Evolutionary conservation across 176 grass and related monocot genomes (phyloP), one percentile per base, ranked within the genome.

Genomic region (Rhipidocladum racemiflorum): DNA sequence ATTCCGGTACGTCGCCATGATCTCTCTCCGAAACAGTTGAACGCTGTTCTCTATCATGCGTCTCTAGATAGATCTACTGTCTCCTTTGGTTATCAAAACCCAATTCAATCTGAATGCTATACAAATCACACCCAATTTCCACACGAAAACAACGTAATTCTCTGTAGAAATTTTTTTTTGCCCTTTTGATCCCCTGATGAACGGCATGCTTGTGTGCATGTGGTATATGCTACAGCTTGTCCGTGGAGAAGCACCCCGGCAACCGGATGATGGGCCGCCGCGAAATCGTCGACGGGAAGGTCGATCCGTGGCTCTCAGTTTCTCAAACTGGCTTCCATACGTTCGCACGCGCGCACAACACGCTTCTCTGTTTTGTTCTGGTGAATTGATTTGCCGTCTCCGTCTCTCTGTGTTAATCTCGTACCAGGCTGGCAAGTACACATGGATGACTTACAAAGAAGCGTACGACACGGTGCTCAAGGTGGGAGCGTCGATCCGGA

Each of bases 381-480:
- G 15, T 61, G 18, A 28, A 71, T 66, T 78, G 27, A 70, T 83
- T 46, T 74, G 32, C 15, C n/a, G 43, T 72, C 70, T 78, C 36
- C 76, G 61, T 82, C 20, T 68, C 20, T 68, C 49, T 32, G 35
- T 77, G 57, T 38, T 34, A 17, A 81, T 77, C 18, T 83, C 60
- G 30, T 75, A 24, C 65, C 67, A 94, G 92, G 86, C 86, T 83
- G 89, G 89, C 72, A 32, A 86, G 64, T 98, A 95, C 88, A 92
- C 85, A 20, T 98, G 96, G 96, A 48, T 85, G 68, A 98, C 90
- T 40, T 98, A 98, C 72, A 92, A 91, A 78, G 85, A 95, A 75
- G 92, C 90, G 9, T 90, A 95, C 80, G 90, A 91, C 64, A 80
- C 81, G 67, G 96, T 95, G 54, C 56, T 98, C 36, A 93, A 93